A percentile compares a stretch with the other conserved stretches of the same genome.
Conservation (phyloP, 2,329 filamentous ascomycete genomes). For the Talaromyces amestolkiae region DNA sequence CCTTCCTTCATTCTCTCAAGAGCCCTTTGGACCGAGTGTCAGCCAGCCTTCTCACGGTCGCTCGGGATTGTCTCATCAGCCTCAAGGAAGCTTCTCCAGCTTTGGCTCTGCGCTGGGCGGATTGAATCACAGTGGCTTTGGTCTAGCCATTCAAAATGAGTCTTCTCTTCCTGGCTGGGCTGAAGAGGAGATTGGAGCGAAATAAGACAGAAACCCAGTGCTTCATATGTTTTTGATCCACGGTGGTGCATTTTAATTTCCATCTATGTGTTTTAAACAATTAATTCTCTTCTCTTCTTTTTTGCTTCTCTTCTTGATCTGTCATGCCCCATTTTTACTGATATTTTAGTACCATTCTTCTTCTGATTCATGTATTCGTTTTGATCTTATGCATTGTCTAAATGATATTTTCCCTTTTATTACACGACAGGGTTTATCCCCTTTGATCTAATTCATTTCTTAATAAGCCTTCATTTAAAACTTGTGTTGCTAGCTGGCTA, state of each 20-base stretch:
- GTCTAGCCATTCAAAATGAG: slow-evolving; percentile 59
- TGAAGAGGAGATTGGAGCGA: slow-evolving; percentile 61
- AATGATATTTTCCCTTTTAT: slow-evolving; percentile 21
- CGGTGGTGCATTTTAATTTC: slow-evolving; percentile 15
- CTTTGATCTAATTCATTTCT: slow-evolving; percentile 8
- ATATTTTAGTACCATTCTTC: slow-evolving; percentile 20
- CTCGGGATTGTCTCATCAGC: slow-evolving; percentile 39
- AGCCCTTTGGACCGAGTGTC: slow-evolving; percentile 50
- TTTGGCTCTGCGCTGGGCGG: slow-evolving; percentile 59
- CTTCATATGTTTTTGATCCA: slow-evolving; percentile 1
- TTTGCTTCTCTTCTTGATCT: slow-evolving; percentile 13
- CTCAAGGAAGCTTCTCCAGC: slow-evolving; percentile 56
- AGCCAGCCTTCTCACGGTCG: slow-evolving; percentile 36
- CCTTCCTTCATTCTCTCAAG: slow-evolving; percentile 69
- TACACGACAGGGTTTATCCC: slow-evolving; percentile 18
- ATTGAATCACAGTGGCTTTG: slow-evolving; percentile 57
- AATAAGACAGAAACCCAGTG: slow-evolving; percentile 35
- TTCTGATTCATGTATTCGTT: slow-evolving; percentile 30
- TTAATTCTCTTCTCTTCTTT: slow-evolving; percentile 20
- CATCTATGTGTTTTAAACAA: slow-evolving; percentile 17
- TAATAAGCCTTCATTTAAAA: slow-evolving; percentile 22
- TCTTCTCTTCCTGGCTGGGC: slow-evolving; percentile 61
- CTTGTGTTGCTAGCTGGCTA: slow-evolving; percentile 42
- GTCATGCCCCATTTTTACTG: slow-evolving; percentile 23
- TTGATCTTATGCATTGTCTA: slow-evolving; percentile 26